Evolutionary conservation across 164 flowering plant species (phyloP), one percentile per base, ranked within the genome.

Genomic region (Berberis vulgaris): DNA sequence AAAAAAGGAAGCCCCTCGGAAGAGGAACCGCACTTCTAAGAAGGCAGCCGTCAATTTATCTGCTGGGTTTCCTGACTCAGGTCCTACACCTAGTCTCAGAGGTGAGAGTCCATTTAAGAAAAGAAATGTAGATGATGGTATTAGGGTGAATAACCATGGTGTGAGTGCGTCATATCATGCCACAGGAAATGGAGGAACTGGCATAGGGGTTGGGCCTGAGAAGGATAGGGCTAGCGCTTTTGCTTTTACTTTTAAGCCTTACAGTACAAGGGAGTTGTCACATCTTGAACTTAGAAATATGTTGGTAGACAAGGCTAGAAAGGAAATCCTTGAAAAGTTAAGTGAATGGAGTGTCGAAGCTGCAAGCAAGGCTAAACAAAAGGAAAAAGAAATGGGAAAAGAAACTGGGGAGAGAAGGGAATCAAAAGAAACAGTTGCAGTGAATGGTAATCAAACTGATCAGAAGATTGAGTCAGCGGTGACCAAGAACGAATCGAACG

Each of bases 401-500:
- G 26, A 26, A 26, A 26, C 26, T 26, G 26, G 26, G 26, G 60
- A 52, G n/a, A 11, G n/a, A 3, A 26, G 13, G 46, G 56, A 13
- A 41, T 10, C 41, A 41, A 70, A 61, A 50, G 54, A 50, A 43
- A 55, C 53, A 65, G 54, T 10, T 45, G 38, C 39, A 45, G 63
- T 7, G 2, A 63, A 64, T 56, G 71, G 50, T 49, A 56, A 50
- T 4, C 40, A 38, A n/a, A 9, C 2, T 13, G 76, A 57, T 54
- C 57, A 60, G 53, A 12, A 41, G 65, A 47, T 42, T 54, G 60
- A 0, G 43, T 57, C 7, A 57, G 70, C 57, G 3, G 12, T 40
- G 71, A 61, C 43, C 65, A 57, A 49, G 72, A 54, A 70, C 5
- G 66, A 10, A 49, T 40, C 11, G 7, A 3, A 47, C 41, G 65